A percentile compares a stretch with the other conserved stretches of the same genome.
phyloP scores from a whole-genome alignment of 2,329 filamentous ascomycete species.

The Aureobasidium sp. region DNA sequence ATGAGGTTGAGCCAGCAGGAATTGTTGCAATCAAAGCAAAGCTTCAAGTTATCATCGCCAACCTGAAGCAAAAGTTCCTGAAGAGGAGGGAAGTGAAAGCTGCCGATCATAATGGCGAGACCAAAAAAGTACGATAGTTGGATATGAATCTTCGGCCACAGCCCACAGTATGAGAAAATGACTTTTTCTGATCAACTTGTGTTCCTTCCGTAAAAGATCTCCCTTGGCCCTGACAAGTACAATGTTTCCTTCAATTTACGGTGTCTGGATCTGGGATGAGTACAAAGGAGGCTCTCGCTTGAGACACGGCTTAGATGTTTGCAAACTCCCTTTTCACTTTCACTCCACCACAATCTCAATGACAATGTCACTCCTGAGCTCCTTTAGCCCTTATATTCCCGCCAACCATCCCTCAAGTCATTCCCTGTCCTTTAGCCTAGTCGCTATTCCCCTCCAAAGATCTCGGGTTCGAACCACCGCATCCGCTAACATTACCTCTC shows the following conservation, averaged over 20 bases:
- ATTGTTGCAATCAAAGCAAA: conserved; percentile 30
- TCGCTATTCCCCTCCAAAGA: neutral
- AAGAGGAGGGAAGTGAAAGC: neutral
- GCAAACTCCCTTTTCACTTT: too few species aligned
- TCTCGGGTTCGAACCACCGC: neutral
- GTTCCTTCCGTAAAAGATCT: too few species aligned
- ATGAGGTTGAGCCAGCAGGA: conserved; percentile 52
- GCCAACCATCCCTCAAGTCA: neutral
- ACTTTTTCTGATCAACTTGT: neutral
- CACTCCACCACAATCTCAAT: too few species aligned
- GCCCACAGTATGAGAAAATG: neutral
- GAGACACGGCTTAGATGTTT: too few species aligned
- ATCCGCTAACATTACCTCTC: neutral
- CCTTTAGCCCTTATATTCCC: neutral
- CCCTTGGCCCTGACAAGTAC: too few species aligned
- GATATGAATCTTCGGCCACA: neutral
- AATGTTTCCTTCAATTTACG: too few species aligned
- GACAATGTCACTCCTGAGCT: neutral
- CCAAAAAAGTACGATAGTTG: conserved; percentile 5
- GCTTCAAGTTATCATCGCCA: neutral
- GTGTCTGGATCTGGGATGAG: too few species aligned
- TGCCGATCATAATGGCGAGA: neutral
- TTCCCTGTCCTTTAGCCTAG: neutral
- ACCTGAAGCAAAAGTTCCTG: neutral
- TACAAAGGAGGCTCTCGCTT: too few species aligned